phyloP scores from a whole-genome alignment of 2,329 filamentous ascomycete species.

The Sporothrix luriei region DNA sequence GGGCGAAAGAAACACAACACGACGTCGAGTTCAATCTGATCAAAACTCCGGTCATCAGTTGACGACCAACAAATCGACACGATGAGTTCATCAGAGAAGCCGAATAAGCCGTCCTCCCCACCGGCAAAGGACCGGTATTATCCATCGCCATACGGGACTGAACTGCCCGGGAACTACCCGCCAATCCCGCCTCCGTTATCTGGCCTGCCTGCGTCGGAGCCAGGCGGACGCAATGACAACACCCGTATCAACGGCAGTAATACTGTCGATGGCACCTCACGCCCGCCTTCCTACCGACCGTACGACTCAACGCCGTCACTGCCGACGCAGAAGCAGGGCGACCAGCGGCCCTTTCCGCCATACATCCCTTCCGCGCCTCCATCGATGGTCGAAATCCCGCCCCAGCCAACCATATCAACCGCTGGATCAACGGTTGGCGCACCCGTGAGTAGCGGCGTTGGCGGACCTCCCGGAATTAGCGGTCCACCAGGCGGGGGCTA shows the following conservation, averaged over 20 bases:
- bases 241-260: neutral
- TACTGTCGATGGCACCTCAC: neutral
- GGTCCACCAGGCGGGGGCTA: constrained; percentile 2
- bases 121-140: constrained; percentile 16
- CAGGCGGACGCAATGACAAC: constrained; percentile 19
- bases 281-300: neutral
- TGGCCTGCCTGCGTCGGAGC: constrained; percentile 13
- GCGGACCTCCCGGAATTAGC: neutral
- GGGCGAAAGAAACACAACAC: neutral
- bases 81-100: constrained; percentile 18
- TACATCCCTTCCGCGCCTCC: constrained; percentile 24
- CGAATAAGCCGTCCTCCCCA: constrained; percentile 13
- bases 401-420: constrained; percentile 35
- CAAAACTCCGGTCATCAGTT: neutral
- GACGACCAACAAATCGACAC: neutral
- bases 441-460: neutral
- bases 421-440: constrained; percentile 30
- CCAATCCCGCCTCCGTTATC: constrained; percentile 13
- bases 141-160: constrained; percentile 13
- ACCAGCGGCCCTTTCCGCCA: constrained; percentile 2
- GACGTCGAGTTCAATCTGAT: constrained; percentile 8
- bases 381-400: constrained; percentile 34
- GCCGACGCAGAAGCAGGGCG: constrained; percentile 10
- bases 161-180: constrained; percentile 24
- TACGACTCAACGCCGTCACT: constrained; percentile 11